Evolutionary conservation across 2,329 filamentous ascomycete species (phyloP).

Genomic region (Tolypocladium nubicola): DNA sequence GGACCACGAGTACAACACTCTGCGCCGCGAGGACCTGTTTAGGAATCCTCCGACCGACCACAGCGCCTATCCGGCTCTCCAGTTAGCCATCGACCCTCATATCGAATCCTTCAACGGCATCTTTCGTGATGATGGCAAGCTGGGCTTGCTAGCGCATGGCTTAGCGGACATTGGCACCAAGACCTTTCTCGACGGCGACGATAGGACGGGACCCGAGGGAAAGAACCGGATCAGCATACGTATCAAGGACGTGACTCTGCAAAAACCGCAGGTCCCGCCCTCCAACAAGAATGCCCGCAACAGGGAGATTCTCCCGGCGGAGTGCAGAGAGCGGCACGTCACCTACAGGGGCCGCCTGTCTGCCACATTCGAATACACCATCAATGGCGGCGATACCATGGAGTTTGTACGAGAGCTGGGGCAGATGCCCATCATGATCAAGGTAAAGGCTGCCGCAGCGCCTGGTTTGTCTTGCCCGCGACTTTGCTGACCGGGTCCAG

Average conservation of each 20-base stretch:
- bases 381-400: conserved; percentile 79
- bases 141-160: conserved; percentile 54
- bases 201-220: conserved; percentile 42
- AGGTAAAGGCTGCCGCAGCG: conserved; percentile 41
- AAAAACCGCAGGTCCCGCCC: conserved; percentile 69
- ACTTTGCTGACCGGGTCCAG: conserved; percentile 25
- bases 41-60: conserved; percentile 77
- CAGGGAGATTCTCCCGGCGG: conserved; percentile 79
- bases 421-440: conserved; percentile 85
- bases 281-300: conserved; percentile 77
- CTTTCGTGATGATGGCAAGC: conserved; percentile 58
- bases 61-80: conserved; percentile 78
- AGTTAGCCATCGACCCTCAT: conserved; percentile 80
- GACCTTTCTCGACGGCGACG: conserved; percentile 74
- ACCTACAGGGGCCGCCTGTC: conserved; percentile 83
- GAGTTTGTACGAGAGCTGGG: conserved; percentile 81
- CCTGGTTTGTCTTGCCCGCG: not conserved
- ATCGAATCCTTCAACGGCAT: conserved; percentile 93
- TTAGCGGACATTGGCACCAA: conserved; percentile 86
- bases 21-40: conserved; percentile 82
- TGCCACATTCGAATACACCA: conserved; percentile 70
- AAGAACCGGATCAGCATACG: conserved; percentile 70
- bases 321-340: conserved; percentile 87
- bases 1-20: conserved; percentile 77
- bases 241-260: conserved; percentile 71